These are phyloP conservation scores for Rhodocollybia butyracea DNA, from an alignment of 768 basidiomycete genomes.

Conservation along the genomic window DNA sequence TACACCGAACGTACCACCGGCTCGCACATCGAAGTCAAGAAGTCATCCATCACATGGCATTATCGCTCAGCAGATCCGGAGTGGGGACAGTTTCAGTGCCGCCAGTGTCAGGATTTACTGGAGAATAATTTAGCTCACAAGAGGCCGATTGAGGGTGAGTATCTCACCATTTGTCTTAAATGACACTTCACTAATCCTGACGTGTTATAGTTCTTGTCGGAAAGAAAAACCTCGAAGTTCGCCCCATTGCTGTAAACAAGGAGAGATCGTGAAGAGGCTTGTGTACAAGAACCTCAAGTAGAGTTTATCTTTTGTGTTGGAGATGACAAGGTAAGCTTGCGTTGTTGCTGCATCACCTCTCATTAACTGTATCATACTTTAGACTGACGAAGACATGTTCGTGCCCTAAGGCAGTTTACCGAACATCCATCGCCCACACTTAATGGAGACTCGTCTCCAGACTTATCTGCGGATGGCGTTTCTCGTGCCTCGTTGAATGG, in stretches of 20 bases:
- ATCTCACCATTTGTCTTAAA: background rate
- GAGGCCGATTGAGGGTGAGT: slow-evolving; percentile 86
- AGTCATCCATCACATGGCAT: slow-evolving; percentile 98
- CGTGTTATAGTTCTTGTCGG: slow-evolving; percentile 76
- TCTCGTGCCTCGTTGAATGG: slow-evolving; percentile 11
- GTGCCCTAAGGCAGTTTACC: slow-evolving; percentile 68
- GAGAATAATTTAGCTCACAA: slow-evolving; percentile 93
- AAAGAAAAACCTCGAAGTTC: slow-evolving; percentile 98
- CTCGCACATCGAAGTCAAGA: slow-evolving; percentile 95
- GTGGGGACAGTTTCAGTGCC: slow-evolving; percentile 94
- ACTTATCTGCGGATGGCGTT: background rate
- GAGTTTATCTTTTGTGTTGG: slow-evolving; percentile 98
- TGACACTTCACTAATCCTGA: background rate
- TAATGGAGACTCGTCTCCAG: slow-evolving; percentile 9
- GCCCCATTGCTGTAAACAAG: slow-evolving; percentile 95
- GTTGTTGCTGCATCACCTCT: background rate
- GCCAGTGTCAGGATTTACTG: slow-evolving; percentile 93
- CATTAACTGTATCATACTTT: background rate
- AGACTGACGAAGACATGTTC: slow-evolving; percentile 99
- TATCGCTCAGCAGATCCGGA: slow-evolving; percentile 91
- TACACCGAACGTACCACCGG: slow-evolving; percentile 97
- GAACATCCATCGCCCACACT: background rate
- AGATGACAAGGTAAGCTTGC: slow-evolving; percentile 79
- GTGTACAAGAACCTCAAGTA: slow-evolving; percentile 87
- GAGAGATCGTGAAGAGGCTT: slow-evolving; percentile 95